Percentiles rank a stretch among this genome's conserved stretches.
Conservation (phyloP, 495 filamentous ascomycete species). For the Niebla homalea region DNA sequence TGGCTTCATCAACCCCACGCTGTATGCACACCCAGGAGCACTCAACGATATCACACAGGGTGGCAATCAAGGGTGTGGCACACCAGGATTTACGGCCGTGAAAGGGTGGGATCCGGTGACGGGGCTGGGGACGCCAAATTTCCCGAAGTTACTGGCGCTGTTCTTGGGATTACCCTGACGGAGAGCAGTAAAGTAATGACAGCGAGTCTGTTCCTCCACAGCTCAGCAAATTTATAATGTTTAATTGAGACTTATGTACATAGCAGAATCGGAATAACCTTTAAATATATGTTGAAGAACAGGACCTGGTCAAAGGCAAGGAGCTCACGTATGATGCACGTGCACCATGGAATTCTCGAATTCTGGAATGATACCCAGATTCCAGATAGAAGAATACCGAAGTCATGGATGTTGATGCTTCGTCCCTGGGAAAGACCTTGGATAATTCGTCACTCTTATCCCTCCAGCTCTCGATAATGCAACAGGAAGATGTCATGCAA, state of each 20-base stretch:
- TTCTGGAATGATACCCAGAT: too few species aligned
- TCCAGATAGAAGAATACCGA: too few species aligned
- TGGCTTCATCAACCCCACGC: slow-evolving; percentile 46
- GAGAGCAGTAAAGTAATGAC: neutral
- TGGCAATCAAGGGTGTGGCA: slow-evolving; percentile 44
- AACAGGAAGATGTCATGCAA: too few species aligned
- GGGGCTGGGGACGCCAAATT: slow-evolving; percentile 46
- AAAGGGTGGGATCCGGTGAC: slow-evolving; percentile 53
- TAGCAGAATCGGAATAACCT: too few species aligned
- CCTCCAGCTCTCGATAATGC: too few species aligned
- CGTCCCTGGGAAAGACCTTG: too few species aligned
- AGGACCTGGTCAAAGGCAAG: too few species aligned
- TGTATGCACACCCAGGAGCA: slow-evolving; percentile 47
- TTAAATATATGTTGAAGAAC: too few species aligned
- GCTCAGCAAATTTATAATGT: neutral
- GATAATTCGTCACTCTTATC: too few species aligned
- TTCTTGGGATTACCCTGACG: slow-evolving; percentile 24
- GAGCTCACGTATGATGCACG: too few species aligned
- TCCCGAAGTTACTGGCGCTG: slow-evolving; percentile 33
- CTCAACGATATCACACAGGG: slow-evolving; percentile 51
- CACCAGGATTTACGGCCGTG: slow-evolving; percentile 37
- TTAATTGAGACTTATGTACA: neutral
- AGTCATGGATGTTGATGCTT: too few species aligned
- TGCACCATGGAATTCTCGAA: too few species aligned
- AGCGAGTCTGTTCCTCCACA: neutral